These are phyloP conservation scores for Coniophora puteana DNA, from an alignment of 1,284 basidiomycete genomes.

Conservation along the genomic window DNA sequence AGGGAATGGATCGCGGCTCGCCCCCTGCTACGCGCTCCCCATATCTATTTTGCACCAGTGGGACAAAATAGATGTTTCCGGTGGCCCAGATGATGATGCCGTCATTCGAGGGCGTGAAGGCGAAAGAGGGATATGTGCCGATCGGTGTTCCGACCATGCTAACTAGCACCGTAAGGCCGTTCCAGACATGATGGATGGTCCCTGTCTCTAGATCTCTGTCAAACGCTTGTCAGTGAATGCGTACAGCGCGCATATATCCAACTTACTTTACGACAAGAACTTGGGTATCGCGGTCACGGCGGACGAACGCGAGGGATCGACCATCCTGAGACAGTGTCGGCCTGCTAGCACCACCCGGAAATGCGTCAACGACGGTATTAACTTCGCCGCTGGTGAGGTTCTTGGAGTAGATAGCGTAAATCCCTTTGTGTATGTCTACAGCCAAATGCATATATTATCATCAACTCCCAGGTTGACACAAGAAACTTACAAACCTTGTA, in stretches of 20 bases:
- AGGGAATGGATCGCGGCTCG: slow-evolving; percentile 42
- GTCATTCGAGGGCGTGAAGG: slow-evolving; percentile 56
- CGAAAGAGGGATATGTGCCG: slow-evolving; percentile 73
- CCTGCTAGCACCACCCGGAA: slow-evolving; percentile 65
- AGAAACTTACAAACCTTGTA: slow-evolving; percentile 47
- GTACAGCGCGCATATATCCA: background rate
- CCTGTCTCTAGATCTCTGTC: slow-evolving; percentile 64
- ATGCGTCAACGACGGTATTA: slow-evolving; percentile 47
- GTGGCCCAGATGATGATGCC: slow-evolving; percentile 64
- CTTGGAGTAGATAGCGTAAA: slow-evolving; percentile 60
- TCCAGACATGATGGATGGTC: slow-evolving; percentile 60
- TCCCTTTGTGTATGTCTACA: slow-evolving; percentile 63
- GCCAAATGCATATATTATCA: slow-evolving; percentile 1
- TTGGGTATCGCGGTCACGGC: slow-evolving; percentile 66
- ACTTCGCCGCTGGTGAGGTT: slow-evolving; percentile 57
- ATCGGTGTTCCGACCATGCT: slow-evolving; percentile 62
- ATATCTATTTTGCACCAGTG: slow-evolving; percentile 38
- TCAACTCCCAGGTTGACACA: background rate
- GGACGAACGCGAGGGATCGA: slow-evolving; percentile 67
- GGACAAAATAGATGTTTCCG: slow-evolving; percentile 55
- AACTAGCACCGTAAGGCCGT: slow-evolving; percentile 65
- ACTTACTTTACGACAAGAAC: slow-evolving; percentile 65
- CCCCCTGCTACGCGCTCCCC: slow-evolving; percentile 44
- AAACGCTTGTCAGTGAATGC: slow-evolving; percentile 2
- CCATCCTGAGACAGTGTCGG: slow-evolving; percentile 71